Evolutionary conservation across 768 basidiomycete genomes (phyloP), one percentile per base, ranked within the genome.

Genomic region (Exidia glandulosa): DNA sequence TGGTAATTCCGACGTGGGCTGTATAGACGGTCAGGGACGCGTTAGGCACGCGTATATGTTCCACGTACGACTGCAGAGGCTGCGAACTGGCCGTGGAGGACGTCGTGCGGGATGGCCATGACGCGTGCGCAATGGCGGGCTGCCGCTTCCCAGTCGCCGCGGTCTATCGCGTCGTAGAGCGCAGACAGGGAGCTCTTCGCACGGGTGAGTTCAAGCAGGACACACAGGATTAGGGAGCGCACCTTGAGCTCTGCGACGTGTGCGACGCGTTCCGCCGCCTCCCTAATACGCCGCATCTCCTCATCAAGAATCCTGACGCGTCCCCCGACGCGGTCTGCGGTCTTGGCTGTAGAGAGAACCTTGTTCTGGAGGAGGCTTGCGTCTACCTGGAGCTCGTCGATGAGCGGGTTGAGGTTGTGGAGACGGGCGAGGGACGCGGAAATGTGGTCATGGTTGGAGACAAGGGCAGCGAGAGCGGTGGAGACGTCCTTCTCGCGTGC

Each of bases 211-310:
- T 61, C 50, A 32, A 12, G 13, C 9, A 3, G 7, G 37, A 13
- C 32, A 9, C 56, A 12, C 36, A 1, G 27, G 58, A 62, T 58
- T 9, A 55, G 7, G 32, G 57, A 54, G 69, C 67, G 59, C 62
- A 90, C 94, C 81, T 96, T 97, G 65, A 99, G 82, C 62, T 98
- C 96, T 76, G 96, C 88, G 41, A 97, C 91, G 68, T 93, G 90
- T 3, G 84, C 86, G 10, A 98, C 90, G 57, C 90, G 82, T 61
- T 98, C 96, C n/a, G 82, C 84, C 14, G 94, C 90, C 70, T 92
- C 89, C 23, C 86, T 80, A 19, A 99, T 89, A 59, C 92, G 79
- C 19, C 84, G 79, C 85, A 98, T 94, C 75, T 98, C 93, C 69
- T 92, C 87, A 69, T 99, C 96, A 48, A 99, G 78, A 4, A 82